Conservation (phyloP, 2,329 filamentous ascomycete genomes). For the Microdochium trichocladiopsis region DNA sequence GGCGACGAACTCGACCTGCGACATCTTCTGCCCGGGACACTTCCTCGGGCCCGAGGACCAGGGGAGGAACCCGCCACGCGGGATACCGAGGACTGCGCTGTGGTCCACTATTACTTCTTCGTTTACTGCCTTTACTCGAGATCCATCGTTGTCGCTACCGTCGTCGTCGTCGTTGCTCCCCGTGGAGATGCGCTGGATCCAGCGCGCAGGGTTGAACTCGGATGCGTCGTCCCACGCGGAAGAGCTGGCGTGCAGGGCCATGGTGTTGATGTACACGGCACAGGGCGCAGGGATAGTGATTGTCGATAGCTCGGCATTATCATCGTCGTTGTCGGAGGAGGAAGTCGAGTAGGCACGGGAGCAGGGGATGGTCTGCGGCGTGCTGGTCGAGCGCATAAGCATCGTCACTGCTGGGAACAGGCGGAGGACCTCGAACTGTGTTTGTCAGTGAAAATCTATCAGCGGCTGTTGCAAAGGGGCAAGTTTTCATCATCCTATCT, state of each 20-base stretch:
- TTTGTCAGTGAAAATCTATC: not conserved
- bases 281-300: conserved; percentile 14
- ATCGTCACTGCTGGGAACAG: conserved; percentile 30
- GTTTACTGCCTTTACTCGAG: not conserved
- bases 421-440: conserved; percentile 30
- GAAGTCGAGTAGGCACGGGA: not conserved
- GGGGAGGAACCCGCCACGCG: conserved; percentile 30
- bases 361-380: conserved; percentile 17
- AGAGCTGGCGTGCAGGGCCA: conserved; percentile 24
- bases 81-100: not conserved
- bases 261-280: conserved; percentile 25
- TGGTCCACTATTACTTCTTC: not conserved
- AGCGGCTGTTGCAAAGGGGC: not conserved
- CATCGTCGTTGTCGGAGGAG: not conserved
- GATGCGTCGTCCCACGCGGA: conserved; percentile 18
- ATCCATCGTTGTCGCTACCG: not conserved
- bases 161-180: conserved; percentile 4
- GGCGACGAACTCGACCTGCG: conserved; percentile 46
- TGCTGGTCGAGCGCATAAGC: conserved; percentile 21
- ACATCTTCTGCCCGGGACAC: conserved; percentile 47
- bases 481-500: not conserved
- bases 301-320: not conserved
- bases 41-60: conserved; percentile 41
- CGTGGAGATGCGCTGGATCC: conserved; percentile 15
- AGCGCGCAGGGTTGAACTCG: conserved; percentile 23